Evolutionary conservation across 495 filamentous ascomycete species (phyloP), one percentile per base, ranked within the genome.

Genomic region (Geoglossum glabrum): DNA sequence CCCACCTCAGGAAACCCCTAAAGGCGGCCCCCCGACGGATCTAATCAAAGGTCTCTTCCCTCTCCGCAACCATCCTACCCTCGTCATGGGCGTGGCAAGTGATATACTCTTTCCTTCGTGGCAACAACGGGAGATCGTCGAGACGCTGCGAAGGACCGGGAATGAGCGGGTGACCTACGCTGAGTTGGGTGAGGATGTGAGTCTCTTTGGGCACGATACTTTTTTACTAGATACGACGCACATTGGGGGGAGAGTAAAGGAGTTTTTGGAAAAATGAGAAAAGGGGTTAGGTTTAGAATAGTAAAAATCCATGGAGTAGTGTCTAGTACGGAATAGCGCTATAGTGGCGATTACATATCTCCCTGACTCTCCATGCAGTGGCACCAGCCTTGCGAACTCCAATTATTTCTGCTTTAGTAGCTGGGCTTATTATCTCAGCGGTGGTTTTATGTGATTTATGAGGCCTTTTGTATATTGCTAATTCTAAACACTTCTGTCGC

Each of bases 31-130:
- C 9, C 83, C 89, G 1, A 69, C 72, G 51, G 93, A 97, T 70
- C 74, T 99, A 0, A 76, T 99, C 3, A 70, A 70, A 3, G 93
- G 92, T 3, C 71, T 99, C 31, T 66, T 75, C 4, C 71, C 80
- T 0, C 70, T 96, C 55, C 79, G 80, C 57, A 70, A 86, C 61
- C 88, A 87, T 61, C 82, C 85, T 0, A 82, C 85, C 2, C 73
- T 99, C 43, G 85, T 99, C 2, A 81, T 99, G 73, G 92, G 92
- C 21, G 92, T 97, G 10, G 87, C 87, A 1, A 95, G 87, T 64
- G 92, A 99, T 66, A 97, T 95, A 58, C 72, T 99, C 38, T 99
- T 99, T 72, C 92, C 92, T 1, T 87, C 93, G 1, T 99, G 92
- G 90, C 92, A 99, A 70, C 92, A 99, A 72, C 79, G 86, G 38